These are phyloP conservation scores for Starmerella khaoyaiensis DNA, from an alignment of 805 yeast genomes.

Conservation along the genomic window DNA sequence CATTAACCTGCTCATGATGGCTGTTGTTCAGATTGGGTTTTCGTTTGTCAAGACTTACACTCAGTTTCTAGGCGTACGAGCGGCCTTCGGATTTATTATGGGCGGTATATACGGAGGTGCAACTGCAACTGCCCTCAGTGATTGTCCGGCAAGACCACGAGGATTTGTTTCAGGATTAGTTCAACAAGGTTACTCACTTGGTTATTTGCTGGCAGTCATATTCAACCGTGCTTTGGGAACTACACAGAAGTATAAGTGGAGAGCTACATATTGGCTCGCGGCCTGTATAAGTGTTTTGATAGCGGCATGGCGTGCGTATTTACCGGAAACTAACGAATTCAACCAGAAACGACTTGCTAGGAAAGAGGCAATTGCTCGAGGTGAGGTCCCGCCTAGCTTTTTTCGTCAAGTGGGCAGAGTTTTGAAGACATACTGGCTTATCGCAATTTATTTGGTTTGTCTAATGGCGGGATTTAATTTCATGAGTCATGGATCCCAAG, in stretches of 20 bases:
- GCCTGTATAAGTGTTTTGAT: slow-evolving; percentile 51
- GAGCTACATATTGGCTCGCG: slow-evolving; percentile 61
- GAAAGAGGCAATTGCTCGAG: slow-evolving; percentile 13
- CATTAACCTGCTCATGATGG: slow-evolving; percentile 38
- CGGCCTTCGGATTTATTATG: slow-evolving; percentile 56
- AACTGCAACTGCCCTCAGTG: slow-evolving; percentile 54
- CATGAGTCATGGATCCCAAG: slow-evolving; percentile 65
- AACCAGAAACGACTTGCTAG: slow-evolving; percentile 24
- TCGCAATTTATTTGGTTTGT: slow-evolving; percentile 43
- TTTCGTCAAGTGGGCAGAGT: slow-evolving; percentile 28
- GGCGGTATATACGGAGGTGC: slow-evolving; percentile 60
- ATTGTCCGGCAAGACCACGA: slow-evolving; percentile 45
- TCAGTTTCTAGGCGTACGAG: slow-evolving; percentile 50
- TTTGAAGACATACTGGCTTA: slow-evolving; percentile 44
- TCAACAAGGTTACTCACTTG: slow-evolving; percentile 72
- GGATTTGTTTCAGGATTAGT: slow-evolving; percentile 57
- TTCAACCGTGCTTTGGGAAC: slow-evolving; percentile 48
- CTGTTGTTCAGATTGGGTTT: slow-evolving; percentile 48
- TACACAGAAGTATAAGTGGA: slow-evolving; percentile 45
- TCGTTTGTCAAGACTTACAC: slow-evolving; percentile 48
- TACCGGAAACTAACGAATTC: slow-evolving; percentile 51
- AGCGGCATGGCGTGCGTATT: slow-evolving; percentile 42
- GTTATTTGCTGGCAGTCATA: slow-evolving; percentile 51
- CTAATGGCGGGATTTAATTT: slow-evolving; percentile 60
- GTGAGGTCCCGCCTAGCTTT: slow-evolving; percentile 17